A percentile compares a stretch with the other conserved stretches of the same genome.
phyloP scores from a whole-genome alignment of 805 yeast genomes.

The Saturnispora sekii region DNA sequence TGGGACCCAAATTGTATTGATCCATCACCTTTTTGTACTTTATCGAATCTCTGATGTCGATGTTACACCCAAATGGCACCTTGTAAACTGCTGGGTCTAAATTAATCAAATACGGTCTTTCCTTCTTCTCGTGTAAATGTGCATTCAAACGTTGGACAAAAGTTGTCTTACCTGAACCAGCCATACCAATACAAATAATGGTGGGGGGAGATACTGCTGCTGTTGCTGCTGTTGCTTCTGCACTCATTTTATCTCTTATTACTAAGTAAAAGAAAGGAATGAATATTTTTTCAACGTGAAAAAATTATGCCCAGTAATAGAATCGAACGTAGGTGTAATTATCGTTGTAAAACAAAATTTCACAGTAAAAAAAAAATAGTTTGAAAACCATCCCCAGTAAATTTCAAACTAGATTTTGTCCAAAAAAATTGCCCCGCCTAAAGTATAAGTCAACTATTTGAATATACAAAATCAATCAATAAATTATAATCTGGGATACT shows the following conservation, averaged over 20 bases:
- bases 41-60: conserved; percentile 92
- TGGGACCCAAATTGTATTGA: conserved; percentile 90
- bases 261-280: too few species aligned
- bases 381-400: too few species aligned
- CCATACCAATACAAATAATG: conserved; percentile 35
- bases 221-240: neutral
- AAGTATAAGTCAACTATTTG: neutral
- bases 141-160: conserved; percentile 92
- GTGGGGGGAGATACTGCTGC: conserved; percentile 23
- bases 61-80: conserved; percentile 89
- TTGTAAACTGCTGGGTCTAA: conserved; percentile 93
- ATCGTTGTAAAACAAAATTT: neutral
- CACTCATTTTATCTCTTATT: too few species aligned
- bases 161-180: conserved; percentile 89
- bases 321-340: too few species aligned
- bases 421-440: too few species aligned
- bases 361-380: too few species aligned
- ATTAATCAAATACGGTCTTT: conserved; percentile 85
- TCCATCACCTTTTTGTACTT: conserved; percentile 96
- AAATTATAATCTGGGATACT: too few species aligned
- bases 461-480: too few species aligned
- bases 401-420: too few species aligned
- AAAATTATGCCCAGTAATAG: too few species aligned
- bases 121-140: conserved; percentile 62
- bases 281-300: too few species aligned